phyloP scores from a whole-genome alignment of 352 stramenopile genomes.

The Aphanomyces euteiches region DNA sequence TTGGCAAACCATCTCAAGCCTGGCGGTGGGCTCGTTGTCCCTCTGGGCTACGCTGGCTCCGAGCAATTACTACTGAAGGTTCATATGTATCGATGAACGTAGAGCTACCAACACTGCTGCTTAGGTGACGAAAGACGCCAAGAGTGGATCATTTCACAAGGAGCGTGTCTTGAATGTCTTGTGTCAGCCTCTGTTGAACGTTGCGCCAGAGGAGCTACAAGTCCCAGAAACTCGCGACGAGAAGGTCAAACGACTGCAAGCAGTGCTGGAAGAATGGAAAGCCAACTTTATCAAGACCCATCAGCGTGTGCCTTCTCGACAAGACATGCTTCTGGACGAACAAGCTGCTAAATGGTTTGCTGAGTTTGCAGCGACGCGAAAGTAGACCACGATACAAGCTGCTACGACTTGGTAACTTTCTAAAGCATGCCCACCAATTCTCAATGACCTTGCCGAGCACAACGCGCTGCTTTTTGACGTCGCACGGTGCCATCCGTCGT shows the following conservation, averaged over 20 bases:
- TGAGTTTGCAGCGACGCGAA: constrained; percentile 65
- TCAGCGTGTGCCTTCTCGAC: constrained; percentile 49
- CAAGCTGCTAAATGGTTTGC: constrained; percentile 59
- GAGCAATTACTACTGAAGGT: constrained; percentile 85
- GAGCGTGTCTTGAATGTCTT: constrained; percentile 80
- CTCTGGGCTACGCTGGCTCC: constrained; percentile 48
- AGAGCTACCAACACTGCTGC: neutral
- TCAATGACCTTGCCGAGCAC: no score
- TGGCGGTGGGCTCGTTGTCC: constrained; percentile 63
- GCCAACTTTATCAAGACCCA: constrained; percentile 53
- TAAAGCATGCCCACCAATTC: no score
- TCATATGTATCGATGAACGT: no score
- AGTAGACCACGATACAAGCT: constrained; percentile 34
- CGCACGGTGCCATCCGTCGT: no score
- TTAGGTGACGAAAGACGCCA: constrained; percentile 62
- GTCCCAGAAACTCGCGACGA: constrained; percentile 53
- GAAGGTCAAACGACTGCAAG: constrained; percentile 57
- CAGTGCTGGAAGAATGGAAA: constrained; percentile 60
- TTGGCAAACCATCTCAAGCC: constrained; percentile 67
- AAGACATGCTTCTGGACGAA: constrained; percentile 62
- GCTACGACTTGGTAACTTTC: no score
- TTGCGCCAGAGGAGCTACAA: constrained; percentile 41
- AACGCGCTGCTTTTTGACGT: no score
- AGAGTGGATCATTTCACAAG: constrained; percentile 53
- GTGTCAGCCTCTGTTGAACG: constrained; percentile 75